Evolutionary conservation across 2,329 filamentous ascomycete species (phyloP).

Genomic region (Metarhizium sp.): DNA sequence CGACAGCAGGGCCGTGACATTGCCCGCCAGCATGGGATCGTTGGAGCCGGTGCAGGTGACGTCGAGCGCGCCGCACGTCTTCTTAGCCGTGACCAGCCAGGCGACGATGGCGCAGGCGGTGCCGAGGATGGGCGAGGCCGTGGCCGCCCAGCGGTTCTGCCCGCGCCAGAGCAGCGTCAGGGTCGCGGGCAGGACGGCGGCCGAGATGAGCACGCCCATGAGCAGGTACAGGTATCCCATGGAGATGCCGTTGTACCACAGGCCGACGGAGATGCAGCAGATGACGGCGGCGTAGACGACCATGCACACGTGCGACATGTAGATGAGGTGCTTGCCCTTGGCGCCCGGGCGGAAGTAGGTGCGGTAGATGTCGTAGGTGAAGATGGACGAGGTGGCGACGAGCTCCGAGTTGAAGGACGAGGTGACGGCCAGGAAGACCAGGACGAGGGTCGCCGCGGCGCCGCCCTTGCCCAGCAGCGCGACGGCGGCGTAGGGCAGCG

Average conservation of each 20-base stretch:
- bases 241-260: constrained; percentile 64
- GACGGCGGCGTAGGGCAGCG: constrained; percentile 77
- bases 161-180: constrained; percentile 73
- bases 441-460: constrained; percentile 66
- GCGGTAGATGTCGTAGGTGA: constrained; percentile 82
- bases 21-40: constrained; percentile 79
- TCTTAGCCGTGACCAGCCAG: constrained; percentile 67
- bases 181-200: constrained; percentile 74
- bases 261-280: constrained; percentile 66
- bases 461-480: constrained; percentile 75
- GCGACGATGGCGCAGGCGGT: constrained; percentile 57
- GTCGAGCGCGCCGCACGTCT: constrained; percentile 56
- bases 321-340: constrained; percentile 67
- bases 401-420: constrained; percentile 74
- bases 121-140: constrained; percentile 57
- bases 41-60: constrained; percentile 73
- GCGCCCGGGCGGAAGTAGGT: constrained; percentile 76
- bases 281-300: constrained; percentile 64
- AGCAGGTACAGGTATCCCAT: constrained; percentile 87
- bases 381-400: constrained; percentile 78
- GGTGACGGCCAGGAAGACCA: constrained; percentile 87
- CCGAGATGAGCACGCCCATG: constrained; percentile 86
- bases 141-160: constrained; percentile 66
- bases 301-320: constrained; percentile 67
- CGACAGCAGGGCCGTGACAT: constrained; percentile 71